phyloP scores from a whole-genome alignment of 2,329 filamentous ascomycete species.

The Orbilia blumenaviensis region DNA sequence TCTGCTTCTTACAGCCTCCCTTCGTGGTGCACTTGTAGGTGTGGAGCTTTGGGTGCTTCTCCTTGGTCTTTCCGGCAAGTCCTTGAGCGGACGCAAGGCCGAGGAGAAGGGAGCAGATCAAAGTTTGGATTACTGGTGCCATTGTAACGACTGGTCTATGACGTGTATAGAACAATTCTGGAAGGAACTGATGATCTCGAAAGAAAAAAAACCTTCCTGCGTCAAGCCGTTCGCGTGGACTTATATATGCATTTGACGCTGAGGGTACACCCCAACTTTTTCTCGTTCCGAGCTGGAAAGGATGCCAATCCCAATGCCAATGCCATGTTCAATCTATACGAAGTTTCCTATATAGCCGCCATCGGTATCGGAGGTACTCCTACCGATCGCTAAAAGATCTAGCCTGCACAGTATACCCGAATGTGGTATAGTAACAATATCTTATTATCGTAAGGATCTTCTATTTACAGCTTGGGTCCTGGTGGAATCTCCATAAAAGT shows the following conservation, averaged over 20 bases:
- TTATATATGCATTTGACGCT: conserved; percentile 30
- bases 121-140: conserved; percentile 25
- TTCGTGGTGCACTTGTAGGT: conserved; percentile 67
- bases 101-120: conserved; percentile 55
- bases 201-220: not conserved
- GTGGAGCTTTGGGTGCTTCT: conserved; percentile 66
- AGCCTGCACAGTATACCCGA: conserved; percentile 18
- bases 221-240: not conserved
- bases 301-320: conserved; percentile 28
- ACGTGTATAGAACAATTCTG: conserved; percentile 22
- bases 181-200: conserved; percentile 11
- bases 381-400: conserved; percentile 31
- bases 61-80: conserved; percentile 62
- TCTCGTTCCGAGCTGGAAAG: not conserved
- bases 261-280: not conserved
- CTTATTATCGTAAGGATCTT: conserved; percentile 19
- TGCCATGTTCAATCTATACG: conserved; percentile 37
- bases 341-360: conserved; percentile 39
- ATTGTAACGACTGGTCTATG: conserved; percentile 17
- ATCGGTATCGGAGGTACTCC: conserved; percentile 41
- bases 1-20: conserved; percentile 64
- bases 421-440: not conserved
- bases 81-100: conserved; percentile 61
- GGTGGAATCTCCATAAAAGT: not conserved
- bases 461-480: not conserved